Evolutionary conservation across 1,284 basidiomycete genomes (phyloP).

Genomic region (Pyrrhoderma noxium): DNA sequence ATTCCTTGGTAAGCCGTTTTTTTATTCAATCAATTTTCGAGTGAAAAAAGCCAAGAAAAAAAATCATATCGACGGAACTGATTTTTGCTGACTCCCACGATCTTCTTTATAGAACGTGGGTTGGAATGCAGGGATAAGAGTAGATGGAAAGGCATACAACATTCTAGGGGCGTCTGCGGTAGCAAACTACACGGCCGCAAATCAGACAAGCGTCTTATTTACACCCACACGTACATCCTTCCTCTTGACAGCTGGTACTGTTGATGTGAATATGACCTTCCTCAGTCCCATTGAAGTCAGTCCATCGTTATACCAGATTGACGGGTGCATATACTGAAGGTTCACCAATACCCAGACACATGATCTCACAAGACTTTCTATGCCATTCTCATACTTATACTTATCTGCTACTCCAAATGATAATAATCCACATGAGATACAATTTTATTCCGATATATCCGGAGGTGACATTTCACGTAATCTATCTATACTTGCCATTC

Average conservation of each 20-base stretch:
- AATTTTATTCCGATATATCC: constrained; percentile 20
- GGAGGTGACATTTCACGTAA: constrained; percentile 3
- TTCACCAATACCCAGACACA: not conserved
- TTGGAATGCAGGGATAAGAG: not conserved
- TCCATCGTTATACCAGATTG: no score
- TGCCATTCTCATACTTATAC: constrained; percentile 22
- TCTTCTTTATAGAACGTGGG: not conserved
- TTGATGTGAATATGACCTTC: constrained; percentile 33
- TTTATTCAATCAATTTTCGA: no score
- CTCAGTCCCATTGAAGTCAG: constrained; percentile 36
- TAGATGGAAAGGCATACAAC: not conserved
- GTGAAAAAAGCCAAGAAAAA: no score
- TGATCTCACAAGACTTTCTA: constrained; percentile 21
- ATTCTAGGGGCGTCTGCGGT: not conserved
- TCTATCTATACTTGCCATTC: not conserved
- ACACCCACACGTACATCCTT: constrained; percentile 34
- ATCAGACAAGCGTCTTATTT: constrained; percentile 18
- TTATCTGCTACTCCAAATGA: constrained; percentile 21
- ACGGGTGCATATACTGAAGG: no score
- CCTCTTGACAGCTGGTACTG: constrained; percentile 30
- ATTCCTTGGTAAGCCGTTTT: no score
- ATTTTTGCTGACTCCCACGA: no score
- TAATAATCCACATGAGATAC: constrained; percentile 19
- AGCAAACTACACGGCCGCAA: not conserved
- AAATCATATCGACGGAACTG: no score